Evolutionary conservation across 768 basidiomycete genomes (phyloP).

Genomic region (Lentinula raphanica): DNA sequence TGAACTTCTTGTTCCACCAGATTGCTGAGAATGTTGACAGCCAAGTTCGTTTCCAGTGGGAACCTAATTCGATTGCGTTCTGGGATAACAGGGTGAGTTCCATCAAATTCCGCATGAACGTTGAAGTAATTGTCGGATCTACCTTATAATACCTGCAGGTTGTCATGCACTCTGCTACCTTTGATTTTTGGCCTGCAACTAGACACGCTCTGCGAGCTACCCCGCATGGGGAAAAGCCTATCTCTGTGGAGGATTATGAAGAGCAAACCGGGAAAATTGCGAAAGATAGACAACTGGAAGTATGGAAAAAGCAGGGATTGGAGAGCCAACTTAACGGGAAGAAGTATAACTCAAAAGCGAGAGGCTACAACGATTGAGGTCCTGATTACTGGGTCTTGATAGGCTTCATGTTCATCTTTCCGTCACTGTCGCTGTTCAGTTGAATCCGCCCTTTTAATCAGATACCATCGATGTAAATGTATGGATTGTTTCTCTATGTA

Average conservation of each 20-base stretch:
- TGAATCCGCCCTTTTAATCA: too few species aligned
- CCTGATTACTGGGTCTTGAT: too few species aligned
- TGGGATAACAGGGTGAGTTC: slow-evolving; percentile 76
- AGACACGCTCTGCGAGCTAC: slow-evolving; percentile 79
- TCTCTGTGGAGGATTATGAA: slow-evolving; percentile 72
- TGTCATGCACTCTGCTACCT: slow-evolving; percentile 74
- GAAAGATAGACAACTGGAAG: slow-evolving; percentile 67
- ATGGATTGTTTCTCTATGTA: too few species aligned
- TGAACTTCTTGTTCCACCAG: slow-evolving; percentile 66
- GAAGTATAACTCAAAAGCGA: slow-evolving; percentile 31
- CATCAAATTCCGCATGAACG: not conserved
- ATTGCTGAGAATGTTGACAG: slow-evolving; percentile 67
- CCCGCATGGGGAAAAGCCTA: slow-evolving; percentile 74
- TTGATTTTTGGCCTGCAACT: slow-evolving; percentile 75
- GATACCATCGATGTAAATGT: too few species aligned
- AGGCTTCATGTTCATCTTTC: too few species aligned
- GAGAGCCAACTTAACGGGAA: slow-evolving; percentile 24
- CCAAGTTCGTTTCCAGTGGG: slow-evolving; percentile 77
- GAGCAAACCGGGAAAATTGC: slow-evolving; percentile 57
- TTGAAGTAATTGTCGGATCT: not conserved
- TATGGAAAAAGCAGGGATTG: slow-evolving; percentile 64
- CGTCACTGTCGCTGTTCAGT: too few species aligned
- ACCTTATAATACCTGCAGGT: slow-evolving; percentile 33
- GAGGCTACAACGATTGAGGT: slow-evolving; percentile 62
- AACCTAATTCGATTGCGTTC: slow-evolving; percentile 70